These are phyloP conservation scores for Colletotrichum aenigma DNA, from an alignment of 2,329 filamentous ascomycete species.

Conservation along the genomic window DNA sequence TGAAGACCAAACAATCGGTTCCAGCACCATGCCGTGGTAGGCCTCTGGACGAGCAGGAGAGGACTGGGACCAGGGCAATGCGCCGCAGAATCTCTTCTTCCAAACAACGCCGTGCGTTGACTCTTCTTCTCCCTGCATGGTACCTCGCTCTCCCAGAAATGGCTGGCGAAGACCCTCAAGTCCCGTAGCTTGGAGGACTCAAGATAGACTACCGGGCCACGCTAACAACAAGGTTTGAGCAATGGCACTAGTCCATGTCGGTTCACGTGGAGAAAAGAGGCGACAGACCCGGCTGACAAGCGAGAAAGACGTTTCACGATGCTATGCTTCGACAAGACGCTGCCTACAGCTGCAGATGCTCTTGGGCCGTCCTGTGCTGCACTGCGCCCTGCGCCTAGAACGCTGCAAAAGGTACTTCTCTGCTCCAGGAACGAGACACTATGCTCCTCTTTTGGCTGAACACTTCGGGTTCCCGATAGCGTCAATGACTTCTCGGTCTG, in stretches of 20 bases:
- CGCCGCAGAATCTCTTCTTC: neutral
- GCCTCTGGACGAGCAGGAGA: neutral
- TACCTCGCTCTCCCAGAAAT: neutral
- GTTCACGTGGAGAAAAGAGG: conserved; percentile 14
- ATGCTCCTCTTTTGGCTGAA: neutral
- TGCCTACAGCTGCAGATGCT: neutral
- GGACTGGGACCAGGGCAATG: neutral
- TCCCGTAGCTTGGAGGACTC: neutral
- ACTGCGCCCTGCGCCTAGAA: conserved; percentile 1
- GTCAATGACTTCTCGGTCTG: conserved; percentile 9
- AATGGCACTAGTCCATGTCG: conserved; percentile 5
- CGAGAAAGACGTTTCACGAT: conserved; percentile 17
- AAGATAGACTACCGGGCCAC: conserved; percentile 4
- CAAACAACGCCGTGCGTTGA: neutral
- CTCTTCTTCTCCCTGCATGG: neutral
- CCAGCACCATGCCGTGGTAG: neutral
- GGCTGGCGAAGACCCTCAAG: neutral
- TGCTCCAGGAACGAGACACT: neutral
- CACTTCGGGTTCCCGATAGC: conserved; percentile 1
- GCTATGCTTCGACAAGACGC: conserved; percentile 1
- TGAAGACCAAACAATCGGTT: neutral
- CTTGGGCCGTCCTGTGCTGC: conserved; percentile 3
- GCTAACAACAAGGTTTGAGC: conserved; percentile 7
- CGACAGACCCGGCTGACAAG: conserved; percentile 5
- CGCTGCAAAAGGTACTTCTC: neutral